Evolutionary conservation across 768 basidiomycete species (phyloP).

Genomic region (Coprinellus micaceus): DNA sequence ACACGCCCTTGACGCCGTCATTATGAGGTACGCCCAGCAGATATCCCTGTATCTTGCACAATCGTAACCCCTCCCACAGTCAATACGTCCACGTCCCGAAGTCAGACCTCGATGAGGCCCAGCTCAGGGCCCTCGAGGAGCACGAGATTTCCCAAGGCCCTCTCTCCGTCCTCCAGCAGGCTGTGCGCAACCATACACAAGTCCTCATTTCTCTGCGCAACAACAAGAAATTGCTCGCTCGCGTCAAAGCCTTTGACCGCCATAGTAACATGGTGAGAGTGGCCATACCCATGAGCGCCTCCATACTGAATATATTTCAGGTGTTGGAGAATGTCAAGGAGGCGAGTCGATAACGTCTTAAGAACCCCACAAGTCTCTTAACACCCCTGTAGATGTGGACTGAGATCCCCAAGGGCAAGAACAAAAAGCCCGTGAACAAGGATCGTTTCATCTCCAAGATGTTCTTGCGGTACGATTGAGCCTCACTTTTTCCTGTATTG

Average conservation of each 20-base stretch:
- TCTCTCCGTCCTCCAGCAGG: constrained; percentile 91
- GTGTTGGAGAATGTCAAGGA: constrained; percentile 98
- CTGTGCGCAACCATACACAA: constrained; percentile 96
- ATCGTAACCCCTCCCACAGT: no score
- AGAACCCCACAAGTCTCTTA: not conserved
- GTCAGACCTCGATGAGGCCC: constrained; percentile 95
- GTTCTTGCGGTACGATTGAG: constrained; percentile 74
- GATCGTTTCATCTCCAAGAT: constrained; percentile 99
- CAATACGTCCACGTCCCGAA: constrained; percentile 97
- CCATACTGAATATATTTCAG: constrained; percentile 34
- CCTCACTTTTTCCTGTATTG: not conserved
- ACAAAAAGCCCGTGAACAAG: constrained; percentile 98
- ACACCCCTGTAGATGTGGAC: constrained; percentile 88
- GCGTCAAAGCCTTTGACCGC: constrained; percentile 97
- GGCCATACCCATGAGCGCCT: not conserved
- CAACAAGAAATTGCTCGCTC: constrained; percentile 94
- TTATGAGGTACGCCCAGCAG: constrained; percentile 33
- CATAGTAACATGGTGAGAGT: constrained; percentile 93
- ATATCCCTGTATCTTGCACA: not conserved
- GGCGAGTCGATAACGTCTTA: constrained; percentile 38
- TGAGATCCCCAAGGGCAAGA: constrained; percentile 95
- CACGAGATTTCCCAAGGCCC: constrained; percentile 99
- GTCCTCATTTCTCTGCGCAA: constrained; percentile 95
- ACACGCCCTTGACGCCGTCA: constrained; percentile 7
- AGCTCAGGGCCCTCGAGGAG: constrained; percentile 93